phyloP scores from a whole-genome alignment of 1,284 basidiomycete species.

The Amylostereum areolatum region DNA sequence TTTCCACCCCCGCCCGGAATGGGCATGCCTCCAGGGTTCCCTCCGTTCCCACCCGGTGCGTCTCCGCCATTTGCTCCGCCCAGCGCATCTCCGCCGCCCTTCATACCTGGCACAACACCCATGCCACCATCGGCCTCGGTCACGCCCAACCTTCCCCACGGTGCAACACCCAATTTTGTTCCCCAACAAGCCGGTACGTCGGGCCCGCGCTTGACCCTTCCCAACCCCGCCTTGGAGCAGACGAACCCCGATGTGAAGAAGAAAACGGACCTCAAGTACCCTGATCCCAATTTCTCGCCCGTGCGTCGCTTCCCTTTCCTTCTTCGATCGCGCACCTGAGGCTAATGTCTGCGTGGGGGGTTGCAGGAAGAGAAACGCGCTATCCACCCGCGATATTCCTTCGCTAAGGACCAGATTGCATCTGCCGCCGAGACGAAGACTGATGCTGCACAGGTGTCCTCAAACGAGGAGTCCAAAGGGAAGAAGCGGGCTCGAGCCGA shows the following conservation, averaged over 20 bases:
- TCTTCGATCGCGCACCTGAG: background rate
- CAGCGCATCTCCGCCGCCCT: slow-evolving; percentile 20
- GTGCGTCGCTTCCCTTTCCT: slow-evolving; percentile 33
- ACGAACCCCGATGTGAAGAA: slow-evolving; percentile 73
- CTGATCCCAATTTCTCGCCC: slow-evolving; percentile 71
- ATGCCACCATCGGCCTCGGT: slow-evolving; percentile 10
- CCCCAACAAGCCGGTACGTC: slow-evolving; percentile 3
- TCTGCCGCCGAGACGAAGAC: slow-evolving; percentile 23
- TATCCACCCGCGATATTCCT: slow-evolving; percentile 67
- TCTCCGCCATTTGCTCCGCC: slow-evolving; percentile 13
- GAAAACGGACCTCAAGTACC: slow-evolving; percentile 67
- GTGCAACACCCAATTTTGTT: slow-evolving; percentile 7
- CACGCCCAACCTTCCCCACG: slow-evolving; percentile 6
- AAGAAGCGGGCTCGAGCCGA: slow-evolving; percentile 76
- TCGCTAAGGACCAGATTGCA: slow-evolving; percentile 36
- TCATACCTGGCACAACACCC: slow-evolving; percentile 11
- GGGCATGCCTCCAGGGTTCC: slow-evolving; percentile 37
- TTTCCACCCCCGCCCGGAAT: slow-evolving; percentile 4
- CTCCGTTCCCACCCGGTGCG: slow-evolving; percentile 18
- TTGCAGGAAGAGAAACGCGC: slow-evolving; percentile 78
- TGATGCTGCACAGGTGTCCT: slow-evolving; percentile 16
- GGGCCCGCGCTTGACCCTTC: slow-evolving; percentile 39
- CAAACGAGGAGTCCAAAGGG: slow-evolving; percentile 56
- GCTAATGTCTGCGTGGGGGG: background rate
- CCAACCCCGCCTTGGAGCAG: slow-evolving; percentile 53